phyloP scores from a whole-genome alignment of 306 rosid species.

The Lagenaria siceraria region DNA sequence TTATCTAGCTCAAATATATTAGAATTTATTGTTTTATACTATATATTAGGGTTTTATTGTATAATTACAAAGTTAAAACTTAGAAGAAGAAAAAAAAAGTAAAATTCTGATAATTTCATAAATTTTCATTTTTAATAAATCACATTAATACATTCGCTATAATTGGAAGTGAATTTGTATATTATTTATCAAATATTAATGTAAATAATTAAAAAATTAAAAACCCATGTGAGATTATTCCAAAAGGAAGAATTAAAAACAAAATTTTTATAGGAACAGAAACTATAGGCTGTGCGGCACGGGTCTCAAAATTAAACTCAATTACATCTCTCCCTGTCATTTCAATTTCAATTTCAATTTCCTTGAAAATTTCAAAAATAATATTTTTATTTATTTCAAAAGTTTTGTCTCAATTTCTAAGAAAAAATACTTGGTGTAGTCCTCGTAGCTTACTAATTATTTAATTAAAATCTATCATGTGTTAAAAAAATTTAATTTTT shows the following conservation, averaged over 20 bases:
- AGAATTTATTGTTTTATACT: no score
- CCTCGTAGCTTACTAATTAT: no score
- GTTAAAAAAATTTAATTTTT: no score
- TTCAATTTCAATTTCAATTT: background rate
- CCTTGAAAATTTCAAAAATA: background rate
- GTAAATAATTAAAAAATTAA: background rate
- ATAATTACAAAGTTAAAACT: no score
- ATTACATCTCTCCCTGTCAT: background rate
- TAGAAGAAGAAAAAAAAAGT: background rate
- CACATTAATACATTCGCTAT: background rate
- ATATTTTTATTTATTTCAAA: background rate
- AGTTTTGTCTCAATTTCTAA: background rate
- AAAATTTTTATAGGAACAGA: background rate
- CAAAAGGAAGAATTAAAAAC: background rate
- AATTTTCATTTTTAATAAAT: background rate
- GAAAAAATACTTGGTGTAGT: no score
- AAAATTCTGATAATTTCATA: background rate
- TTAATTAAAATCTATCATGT: no score
- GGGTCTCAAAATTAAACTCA: background rate
- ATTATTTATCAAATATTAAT: background rate
- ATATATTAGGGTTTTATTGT: no score
- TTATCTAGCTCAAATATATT: no score
- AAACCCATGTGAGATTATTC: background rate
- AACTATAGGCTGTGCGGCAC: background rate
- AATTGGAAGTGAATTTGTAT: background rate